Percentiles rank a stretch among this genome's conserved stretches.
These are phyloP conservation scores for Saccharomycopsis babjevae DNA, from an alignment of 805 yeast genomes.

Conservation along the genomic window DNA sequence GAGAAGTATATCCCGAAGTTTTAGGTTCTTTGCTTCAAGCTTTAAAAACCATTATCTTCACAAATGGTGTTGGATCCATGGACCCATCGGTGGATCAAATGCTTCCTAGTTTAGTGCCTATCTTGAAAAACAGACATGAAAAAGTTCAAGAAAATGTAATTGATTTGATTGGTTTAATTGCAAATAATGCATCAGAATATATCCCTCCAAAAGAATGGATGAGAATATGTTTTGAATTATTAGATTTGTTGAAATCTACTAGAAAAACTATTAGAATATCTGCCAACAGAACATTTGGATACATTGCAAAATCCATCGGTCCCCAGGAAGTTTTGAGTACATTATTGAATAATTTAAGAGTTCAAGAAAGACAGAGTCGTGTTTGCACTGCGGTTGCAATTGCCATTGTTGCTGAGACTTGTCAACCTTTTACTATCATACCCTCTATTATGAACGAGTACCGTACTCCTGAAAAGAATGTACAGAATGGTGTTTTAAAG, in stretches of 20 bases:
- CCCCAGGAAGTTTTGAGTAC: conserved; percentile 91
- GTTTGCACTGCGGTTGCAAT: conserved; percentile 97
- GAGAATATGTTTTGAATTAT: conserved; percentile 82
- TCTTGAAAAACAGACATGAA: conserved; percentile 78
- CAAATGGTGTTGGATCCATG: conserved; percentile 47
- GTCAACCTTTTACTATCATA: conserved; percentile 84
- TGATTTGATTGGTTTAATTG: conserved; percentile 70
- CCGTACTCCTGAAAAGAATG: conserved; percentile 81
- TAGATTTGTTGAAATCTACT: conserved; percentile 80
- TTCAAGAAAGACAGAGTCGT: conserved; percentile 92
- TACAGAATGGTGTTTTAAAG: conserved; percentile 90
- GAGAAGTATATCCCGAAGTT: conserved; percentile 92
- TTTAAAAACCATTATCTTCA: conserved; percentile 48
- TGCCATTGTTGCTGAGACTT: conserved; percentile 89
- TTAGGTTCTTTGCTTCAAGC: conserved; percentile 78
- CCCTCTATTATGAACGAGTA: conserved; percentile 97
- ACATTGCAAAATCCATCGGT: conserved; percentile 84
- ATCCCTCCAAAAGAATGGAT: conserved; percentile 95
- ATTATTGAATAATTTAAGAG: conserved; percentile 70
- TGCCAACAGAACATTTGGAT: conserved; percentile 87
- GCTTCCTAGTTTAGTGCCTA: conserved; percentile 83
- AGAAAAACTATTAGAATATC: conserved; percentile 67
- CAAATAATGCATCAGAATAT: conserved; percentile 67
- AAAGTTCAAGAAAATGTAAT: conserved; percentile 83
- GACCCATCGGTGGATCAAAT: conserved; percentile 79